Evolutionary conservation across 129 eudicot species (phyloP), one percentile per base, ranked within the genome.

Genomic region (Solidago caesia): DNA sequence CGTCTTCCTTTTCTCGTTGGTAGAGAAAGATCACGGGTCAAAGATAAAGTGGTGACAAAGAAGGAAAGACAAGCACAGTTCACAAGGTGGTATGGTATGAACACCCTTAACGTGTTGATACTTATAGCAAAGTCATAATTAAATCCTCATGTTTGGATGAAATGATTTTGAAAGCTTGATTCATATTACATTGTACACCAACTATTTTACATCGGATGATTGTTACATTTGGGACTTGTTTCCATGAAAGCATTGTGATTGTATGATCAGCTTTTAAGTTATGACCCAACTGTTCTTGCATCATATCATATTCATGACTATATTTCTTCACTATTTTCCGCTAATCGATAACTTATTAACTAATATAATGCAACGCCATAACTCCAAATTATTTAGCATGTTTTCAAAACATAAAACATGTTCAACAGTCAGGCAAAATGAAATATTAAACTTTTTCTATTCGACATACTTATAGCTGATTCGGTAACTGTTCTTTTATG

Each of bases 241-340:
- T 8, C 58, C 76, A 70, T 56, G 70, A 79, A 55, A 79, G 8
- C 41, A 47, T 46, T 74, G 83, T 79, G 79, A 72, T 55, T 47
- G 79, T n/a, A 73, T 57, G 75, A 58, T 66, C 15, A 59, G 75
- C 63, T 46, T 73, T 33, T 46, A 79, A 65, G 70, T 56, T 73
- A 79, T 73, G 83, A 79, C 75, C 79, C 10, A 79, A 79, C 83
- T 41, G 75, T 67, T 73, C 45, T 47, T 66, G 68, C 9, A 42
- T 79, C 83, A 79, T 79, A 57, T 73, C 51, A 67, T 15, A 67
- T 73, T 57, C 75, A 67, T 79, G 83, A 79, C 64, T 29, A 33
- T 44, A 47, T 51, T 70, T 77, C 21, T 56, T 44, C 57, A 12
- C 21, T 45, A 39, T 66, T 43, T 47, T 57, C 29, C 13, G 44